Evolutionary conservation across 257 asterid genomes (phyloP).

Genomic region (Solanum dulcamara): DNA sequence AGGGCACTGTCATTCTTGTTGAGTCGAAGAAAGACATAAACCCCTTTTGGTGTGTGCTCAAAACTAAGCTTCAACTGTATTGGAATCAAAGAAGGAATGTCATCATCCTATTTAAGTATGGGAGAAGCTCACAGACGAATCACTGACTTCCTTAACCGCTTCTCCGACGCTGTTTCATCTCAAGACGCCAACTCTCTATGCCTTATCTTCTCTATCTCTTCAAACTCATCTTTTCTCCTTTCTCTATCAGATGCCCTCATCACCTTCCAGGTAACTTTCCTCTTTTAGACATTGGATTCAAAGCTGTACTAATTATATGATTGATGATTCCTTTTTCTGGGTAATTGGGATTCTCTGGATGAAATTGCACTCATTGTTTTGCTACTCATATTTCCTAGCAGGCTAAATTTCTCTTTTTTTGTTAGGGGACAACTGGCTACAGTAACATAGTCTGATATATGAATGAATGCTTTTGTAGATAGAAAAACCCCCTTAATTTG

Average conservation of each 20-base stretch:
- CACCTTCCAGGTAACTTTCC: conserved; percentile 71
- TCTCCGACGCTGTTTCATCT: conserved; percentile 62
- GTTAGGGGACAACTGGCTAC: background rate
- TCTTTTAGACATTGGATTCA: background rate
- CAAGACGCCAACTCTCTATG: conserved; percentile 73
- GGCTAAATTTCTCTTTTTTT: background rate
- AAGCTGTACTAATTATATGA: background rate
- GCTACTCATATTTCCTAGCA: background rate
- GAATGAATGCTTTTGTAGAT: background rate
- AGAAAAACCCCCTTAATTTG: background rate
- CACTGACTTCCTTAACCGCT: conserved; percentile 59
- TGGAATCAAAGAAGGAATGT: background rate
- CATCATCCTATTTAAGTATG: conserved; percentile 47
- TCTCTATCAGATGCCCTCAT: conserved; percentile 79
- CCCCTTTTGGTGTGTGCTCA: background rate
- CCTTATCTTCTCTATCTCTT: conserved; percentile 64
- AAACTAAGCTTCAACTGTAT: background rate
- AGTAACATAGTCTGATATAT: background rate
- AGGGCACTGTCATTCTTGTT: background rate
- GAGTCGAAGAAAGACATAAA: background rate
- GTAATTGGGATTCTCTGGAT: no score
- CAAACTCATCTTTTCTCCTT: conserved; percentile 42
- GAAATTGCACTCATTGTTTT: background rate
- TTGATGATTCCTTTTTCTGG: background rate
- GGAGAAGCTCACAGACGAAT: conserved; percentile 88